Conservation (phyloP, 148 eudicot genomes). For the Persicaria maculosa region DNA sequence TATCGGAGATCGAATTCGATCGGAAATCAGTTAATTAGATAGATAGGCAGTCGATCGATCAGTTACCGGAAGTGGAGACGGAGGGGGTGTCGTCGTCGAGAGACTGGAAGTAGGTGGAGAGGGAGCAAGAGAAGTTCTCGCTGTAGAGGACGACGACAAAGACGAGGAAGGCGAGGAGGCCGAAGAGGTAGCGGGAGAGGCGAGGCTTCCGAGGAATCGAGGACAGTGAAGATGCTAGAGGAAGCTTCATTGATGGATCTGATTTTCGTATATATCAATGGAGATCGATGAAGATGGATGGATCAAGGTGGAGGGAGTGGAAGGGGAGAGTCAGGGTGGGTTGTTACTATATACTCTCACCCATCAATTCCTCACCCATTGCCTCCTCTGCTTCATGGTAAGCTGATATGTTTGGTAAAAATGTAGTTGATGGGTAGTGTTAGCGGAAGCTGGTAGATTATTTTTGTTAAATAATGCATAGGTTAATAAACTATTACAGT, state of each 20-base stretch:
- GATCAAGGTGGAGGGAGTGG: too few relatives aligned
- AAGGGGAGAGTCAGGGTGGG: too few relatives aligned
- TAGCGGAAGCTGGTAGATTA: too few relatives aligned
- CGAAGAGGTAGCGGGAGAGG: constrained; percentile 24
- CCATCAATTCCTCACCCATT: background rate
- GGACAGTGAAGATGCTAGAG: constrained; percentile 29
- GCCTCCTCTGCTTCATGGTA: too few relatives aligned
- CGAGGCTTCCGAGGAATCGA: constrained; percentile 38
- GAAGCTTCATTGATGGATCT: constrained; percentile 38
- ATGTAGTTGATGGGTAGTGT: too few relatives aligned
- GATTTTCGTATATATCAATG: background rate
- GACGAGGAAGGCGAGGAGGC: constrained; percentile 26
- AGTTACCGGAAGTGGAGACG: background rate
- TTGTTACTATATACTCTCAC: background rate
- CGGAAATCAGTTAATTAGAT: background rate
- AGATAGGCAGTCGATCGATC: background rate
- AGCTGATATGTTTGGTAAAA: too few relatives aligned
- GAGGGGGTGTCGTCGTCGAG: background rate
- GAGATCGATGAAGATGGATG: background rate
- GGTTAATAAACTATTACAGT: too few relatives aligned
- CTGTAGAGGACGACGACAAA: constrained; percentile 55
- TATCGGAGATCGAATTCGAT: background rate
- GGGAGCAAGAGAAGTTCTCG: constrained; percentile 60
- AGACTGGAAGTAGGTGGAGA: constrained; percentile 14
- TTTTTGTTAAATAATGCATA: too few relatives aligned